phyloP scores from a whole-genome alignment of 768 basidiomycete species.

The Panellus pusillus region DNA sequence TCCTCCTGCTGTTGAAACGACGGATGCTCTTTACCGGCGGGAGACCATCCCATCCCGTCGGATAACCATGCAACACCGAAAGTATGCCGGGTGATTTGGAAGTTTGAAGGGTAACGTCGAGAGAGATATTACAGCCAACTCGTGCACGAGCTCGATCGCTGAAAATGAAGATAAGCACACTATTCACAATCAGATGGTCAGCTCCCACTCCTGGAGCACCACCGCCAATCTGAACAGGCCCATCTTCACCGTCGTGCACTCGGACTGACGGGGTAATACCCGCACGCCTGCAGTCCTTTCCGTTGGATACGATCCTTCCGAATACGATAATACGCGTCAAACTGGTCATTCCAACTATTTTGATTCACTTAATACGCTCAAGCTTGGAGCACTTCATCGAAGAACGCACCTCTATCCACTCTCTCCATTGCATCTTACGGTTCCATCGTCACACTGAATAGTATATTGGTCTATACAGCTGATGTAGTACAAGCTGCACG shows the following conservation, averaged over 20 bases:
- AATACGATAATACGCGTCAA: slow-evolving; percentile 51
- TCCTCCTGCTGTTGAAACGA: slow-evolving; percentile 48
- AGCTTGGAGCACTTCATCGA: too few species aligned
- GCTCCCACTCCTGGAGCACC: slow-evolving; percentile 37
- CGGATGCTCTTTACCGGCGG: slow-evolving; percentile 53
- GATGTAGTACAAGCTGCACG: slow-evolving; percentile 26
- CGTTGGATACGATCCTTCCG: slow-evolving; percentile 55
- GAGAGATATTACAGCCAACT: slow-evolving; percentile 67
- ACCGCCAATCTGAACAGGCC: slow-evolving; percentile 39
- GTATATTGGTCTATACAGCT: background rate
- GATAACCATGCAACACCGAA: background rate
- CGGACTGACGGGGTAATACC: slow-evolving; percentile 37
- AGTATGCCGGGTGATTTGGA: slow-evolving; percentile 48
- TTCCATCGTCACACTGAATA: slow-evolving; percentile 64
- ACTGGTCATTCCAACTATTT: slow-evolving; percentile 16
- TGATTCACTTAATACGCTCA: background rate
- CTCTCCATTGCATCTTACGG: slow-evolving; percentile 63
- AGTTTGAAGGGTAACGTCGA: slow-evolving; percentile 59
- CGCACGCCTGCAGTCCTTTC: slow-evolving; percentile 49
- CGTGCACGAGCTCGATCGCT: slow-evolving; percentile 70
- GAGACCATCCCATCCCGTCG: slow-evolving; percentile 44
- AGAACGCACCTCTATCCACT: slow-evolving; percentile 67
- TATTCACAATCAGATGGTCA: background rate
- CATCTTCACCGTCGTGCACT: slow-evolving; percentile 29
- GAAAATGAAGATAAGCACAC: background rate